phyloP scores from a whole-genome alignment of 768 basidiomycete genomes.

The Hirschioporus abietinus region DNA sequence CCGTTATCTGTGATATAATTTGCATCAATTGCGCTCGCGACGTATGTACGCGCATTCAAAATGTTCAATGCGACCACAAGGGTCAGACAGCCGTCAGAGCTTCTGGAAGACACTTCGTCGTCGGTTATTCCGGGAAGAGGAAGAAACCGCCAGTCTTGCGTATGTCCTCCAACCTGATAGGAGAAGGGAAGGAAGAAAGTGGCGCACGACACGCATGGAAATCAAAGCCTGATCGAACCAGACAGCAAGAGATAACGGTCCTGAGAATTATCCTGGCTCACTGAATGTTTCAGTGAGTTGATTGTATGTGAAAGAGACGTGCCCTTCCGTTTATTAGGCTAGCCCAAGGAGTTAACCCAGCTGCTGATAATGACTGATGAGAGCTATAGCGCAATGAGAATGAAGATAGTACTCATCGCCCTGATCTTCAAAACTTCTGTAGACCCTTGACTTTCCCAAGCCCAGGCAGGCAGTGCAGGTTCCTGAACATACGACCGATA shows the following conservation, averaged over 20 bases:
- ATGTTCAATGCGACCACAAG: background rate
- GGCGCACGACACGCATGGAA: background rate
- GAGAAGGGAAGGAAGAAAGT: background rate
- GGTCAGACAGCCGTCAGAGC: background rate
- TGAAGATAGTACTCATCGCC: background rate
- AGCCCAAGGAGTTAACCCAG: background rate
- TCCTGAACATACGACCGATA: background rate
- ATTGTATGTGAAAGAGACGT: background rate
- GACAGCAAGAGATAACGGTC: background rate
- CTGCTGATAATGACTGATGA: background rate
- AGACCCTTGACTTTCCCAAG: background rate
- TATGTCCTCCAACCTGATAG: background rate
- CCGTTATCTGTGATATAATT: background rate
- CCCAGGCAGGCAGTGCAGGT: background rate
- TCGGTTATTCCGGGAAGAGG: background rate
- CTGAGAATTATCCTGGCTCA: background rate
- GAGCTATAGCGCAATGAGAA: background rate
- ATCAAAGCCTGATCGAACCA: background rate
- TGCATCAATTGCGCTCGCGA: background rate
- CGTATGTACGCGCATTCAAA: background rate
- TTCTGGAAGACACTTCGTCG: background rate
- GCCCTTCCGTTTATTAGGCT: background rate
- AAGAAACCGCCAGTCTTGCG: background rate
- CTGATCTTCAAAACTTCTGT: background rate
- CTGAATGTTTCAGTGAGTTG: background rate